Evolutionary conservation across 805 yeast species (phyloP).

Genomic region (Candida ipomoeae): DNA sequence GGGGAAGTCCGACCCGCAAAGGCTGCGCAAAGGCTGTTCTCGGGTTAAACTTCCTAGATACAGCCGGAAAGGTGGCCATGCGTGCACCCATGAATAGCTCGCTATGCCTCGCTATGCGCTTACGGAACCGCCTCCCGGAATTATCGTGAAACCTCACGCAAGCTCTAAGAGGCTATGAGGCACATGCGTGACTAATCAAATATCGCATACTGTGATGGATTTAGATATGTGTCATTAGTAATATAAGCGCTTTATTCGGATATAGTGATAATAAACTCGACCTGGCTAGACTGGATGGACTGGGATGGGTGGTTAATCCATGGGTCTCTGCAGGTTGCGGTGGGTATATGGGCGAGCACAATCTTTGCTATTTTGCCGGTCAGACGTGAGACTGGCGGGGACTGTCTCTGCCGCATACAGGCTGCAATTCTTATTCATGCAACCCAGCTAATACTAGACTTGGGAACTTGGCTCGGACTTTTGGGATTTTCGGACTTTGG

Average conservation of each 20-base stretch:
- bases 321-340: too few relatives aligned
- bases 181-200: too few relatives aligned
- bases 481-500: too few relatives aligned
- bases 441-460: neutral
- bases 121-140: slow-evolving; percentile 1
- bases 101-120: neutral
- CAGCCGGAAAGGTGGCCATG: neutral
- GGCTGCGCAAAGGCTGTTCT: neutral
- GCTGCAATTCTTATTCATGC: neutral
- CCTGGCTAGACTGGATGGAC: too few relatives aligned
- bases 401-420: neutral
- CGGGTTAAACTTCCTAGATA: neutral
- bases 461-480: too few relatives aligned
- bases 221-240: too few relatives aligned
- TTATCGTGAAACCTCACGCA: neutral
- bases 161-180: too few relatives aligned
- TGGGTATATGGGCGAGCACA: neutral
- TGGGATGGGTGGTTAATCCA: too few relatives aligned
- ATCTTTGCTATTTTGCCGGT: neutral
- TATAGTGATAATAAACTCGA: too few relatives aligned
- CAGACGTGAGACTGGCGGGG: neutral
- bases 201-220: too few relatives aligned
- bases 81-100: neutral
- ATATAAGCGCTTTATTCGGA: too few relatives aligned
- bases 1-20: neutral